Conservation (phyloP, 129 eudicot genomes). For the Glebionis coronaria region DNA sequence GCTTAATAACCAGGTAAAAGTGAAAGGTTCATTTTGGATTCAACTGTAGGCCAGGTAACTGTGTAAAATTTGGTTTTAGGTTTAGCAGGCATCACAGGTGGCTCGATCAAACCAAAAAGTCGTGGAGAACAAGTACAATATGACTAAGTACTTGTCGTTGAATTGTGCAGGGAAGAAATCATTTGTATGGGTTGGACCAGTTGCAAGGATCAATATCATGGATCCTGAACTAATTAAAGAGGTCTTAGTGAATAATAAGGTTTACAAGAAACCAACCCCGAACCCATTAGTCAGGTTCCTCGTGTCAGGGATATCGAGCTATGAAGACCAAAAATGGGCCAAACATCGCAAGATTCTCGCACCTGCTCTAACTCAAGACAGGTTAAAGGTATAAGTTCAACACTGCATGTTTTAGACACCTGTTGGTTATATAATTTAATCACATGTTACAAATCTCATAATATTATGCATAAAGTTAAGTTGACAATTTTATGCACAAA, state of each 20-base stretch:
- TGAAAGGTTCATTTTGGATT: no score
- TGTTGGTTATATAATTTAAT: no score
- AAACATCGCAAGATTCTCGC: conserved; percentile 64
- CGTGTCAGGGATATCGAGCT: conserved; percentile 49
- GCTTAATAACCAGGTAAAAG: no score
- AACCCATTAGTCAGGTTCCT: conserved; percentile 51
- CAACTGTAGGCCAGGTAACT: no score
- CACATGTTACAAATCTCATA: no score
- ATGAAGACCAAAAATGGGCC: conserved; percentile 72
- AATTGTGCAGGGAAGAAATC: conserved; percentile 46
- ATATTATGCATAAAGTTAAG: not conserved
- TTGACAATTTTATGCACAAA: not conserved
- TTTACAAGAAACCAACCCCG: conserved; percentile 55
- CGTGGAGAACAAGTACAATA: no score
- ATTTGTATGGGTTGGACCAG: conserved; percentile 67
- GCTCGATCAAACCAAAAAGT: not conserved
- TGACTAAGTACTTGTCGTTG: no score
- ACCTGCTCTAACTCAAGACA: conserved; percentile 63
- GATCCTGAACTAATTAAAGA: conserved; percentile 66
- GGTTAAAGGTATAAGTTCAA: conserved; percentile 44
- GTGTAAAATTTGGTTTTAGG: not conserved
- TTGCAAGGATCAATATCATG: conserved; percentile 42
- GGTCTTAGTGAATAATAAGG: conserved; percentile 40
- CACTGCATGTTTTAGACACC: no score
- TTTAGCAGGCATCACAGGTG: not conserved